These are phyloP conservation scores for Rhipidocladum racemiflorum DNA, from an alignment of 176 grass and related monocot genomes.

Conservation along the genomic window DNA sequence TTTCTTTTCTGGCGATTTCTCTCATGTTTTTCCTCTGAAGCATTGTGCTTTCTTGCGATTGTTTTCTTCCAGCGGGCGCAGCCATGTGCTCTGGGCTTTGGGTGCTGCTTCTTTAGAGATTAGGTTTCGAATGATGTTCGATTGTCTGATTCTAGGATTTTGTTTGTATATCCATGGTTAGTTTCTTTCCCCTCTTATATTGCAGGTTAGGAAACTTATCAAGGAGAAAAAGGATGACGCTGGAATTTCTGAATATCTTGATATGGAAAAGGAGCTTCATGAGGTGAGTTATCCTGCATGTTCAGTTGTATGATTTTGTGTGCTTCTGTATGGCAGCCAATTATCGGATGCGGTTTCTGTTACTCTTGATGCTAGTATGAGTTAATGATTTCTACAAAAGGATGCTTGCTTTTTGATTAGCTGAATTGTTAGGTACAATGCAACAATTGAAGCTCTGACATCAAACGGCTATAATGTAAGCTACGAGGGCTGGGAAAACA, in stretches of 20 bases:
- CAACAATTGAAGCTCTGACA: constrained; percentile 70
- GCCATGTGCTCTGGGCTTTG: not conserved
- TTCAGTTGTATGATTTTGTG: constrained; percentile 7
- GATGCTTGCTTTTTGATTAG: constrained; percentile 45
- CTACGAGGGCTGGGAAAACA: constrained; percentile 82
- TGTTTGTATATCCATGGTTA: not conserved
- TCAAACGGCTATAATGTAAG: constrained; percentile 80
- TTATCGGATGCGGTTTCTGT: not conserved
- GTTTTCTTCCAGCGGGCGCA: not conserved
- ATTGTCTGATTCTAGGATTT: constrained; percentile 34
- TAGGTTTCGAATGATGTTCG: not conserved
- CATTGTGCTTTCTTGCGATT: not conserved
- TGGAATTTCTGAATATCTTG: constrained; percentile 77
- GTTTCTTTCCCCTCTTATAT: not conserved
- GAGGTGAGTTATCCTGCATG: constrained; percentile 51
- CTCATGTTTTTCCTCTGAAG: not conserved
- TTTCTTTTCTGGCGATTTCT: not conserved
- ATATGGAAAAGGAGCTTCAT: constrained; percentile 93
- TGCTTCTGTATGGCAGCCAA: not conserved
- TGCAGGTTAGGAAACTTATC: constrained; percentile 69
- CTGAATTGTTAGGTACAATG: constrained; percentile 77
- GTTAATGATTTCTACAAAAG: constrained; percentile 27
- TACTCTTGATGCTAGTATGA: not conserved
- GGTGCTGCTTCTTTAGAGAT: not conserved
- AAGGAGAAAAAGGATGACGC: constrained; percentile 66